Evolutionary conservation across 208 protist genomes (phyloP).

Genomic region (Leishmania martiniquensis): DNA sequence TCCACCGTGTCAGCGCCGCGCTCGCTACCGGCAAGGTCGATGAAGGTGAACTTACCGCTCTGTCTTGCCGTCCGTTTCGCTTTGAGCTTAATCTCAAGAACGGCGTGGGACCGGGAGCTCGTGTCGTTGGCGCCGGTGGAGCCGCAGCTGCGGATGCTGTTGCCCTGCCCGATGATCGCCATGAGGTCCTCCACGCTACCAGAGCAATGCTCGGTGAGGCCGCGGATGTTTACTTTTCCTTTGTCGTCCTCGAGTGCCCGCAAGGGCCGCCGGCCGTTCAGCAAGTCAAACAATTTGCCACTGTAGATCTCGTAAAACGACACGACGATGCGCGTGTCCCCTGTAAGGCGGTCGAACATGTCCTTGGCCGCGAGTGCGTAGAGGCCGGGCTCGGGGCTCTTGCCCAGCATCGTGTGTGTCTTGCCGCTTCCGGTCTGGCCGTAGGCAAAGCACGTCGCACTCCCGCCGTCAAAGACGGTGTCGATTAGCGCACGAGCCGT

Average conservation of each 20-base stretch:
- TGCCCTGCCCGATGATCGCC: conserved; percentile 86
- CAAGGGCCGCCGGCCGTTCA: conserved; percentile 69
- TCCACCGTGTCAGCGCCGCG: conserved; percentile 79
- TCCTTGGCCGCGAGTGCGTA: conserved; percentile 70
- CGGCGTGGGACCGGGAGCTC: conserved; percentile 96
- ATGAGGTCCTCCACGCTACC: conserved; percentile 58
- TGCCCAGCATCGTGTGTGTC: conserved; percentile 92
- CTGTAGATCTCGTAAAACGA: conserved; percentile 91
- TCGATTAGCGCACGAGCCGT: conserved; percentile 71
- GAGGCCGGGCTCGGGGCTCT: conserved; percentile 60
- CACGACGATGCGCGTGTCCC: conserved; percentile 38
- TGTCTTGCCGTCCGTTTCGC: conserved; percentile 3
- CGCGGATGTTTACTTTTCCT: conserved; percentile 65
- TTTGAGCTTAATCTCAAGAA: conserved; percentile 84
- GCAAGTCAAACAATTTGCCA: conserved; percentile 75
- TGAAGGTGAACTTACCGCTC: conserved; percentile 77
- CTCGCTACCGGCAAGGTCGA: conserved; percentile 95
- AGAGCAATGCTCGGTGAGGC: conserved; percentile 61
- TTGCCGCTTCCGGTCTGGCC: conserved; percentile 94
- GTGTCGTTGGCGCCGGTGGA: conserved; percentile 95
- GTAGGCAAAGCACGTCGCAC: conserved; percentile 89
- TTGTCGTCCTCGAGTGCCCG: conserved; percentile 72
- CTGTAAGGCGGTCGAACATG: conserved; percentile 66
- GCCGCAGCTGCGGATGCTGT: conserved; percentile 74
- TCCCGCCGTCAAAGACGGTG: conserved; percentile 72